These are phyloP conservation scores for Phylloboletellus chloephorus DNA, from an alignment of 1,284 basidiomycete genomes.

Conservation along the genomic window DNA sequence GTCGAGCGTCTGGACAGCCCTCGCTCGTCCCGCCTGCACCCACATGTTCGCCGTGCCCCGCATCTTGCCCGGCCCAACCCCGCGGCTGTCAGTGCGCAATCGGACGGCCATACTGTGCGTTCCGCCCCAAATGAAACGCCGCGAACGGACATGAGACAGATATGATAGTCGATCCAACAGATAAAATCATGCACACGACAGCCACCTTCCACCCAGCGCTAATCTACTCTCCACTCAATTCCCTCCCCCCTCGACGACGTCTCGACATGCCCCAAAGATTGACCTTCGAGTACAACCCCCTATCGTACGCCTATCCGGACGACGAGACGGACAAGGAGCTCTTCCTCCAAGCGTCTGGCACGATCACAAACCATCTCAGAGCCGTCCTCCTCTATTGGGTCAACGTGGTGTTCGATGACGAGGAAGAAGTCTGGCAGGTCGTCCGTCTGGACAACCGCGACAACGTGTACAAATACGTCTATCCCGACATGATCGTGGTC, in stretches of 20 bases:
- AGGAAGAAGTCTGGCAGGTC: constrained; percentile 28
- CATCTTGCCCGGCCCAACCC: too few relatives aligned
- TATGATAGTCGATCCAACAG: constrained; percentile 1
- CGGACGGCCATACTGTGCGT: not conserved
- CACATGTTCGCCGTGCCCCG: too few relatives aligned
- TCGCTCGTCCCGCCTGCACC: too few relatives aligned
- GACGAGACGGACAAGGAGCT: constrained; percentile 24
- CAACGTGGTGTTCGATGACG: constrained; percentile 20
- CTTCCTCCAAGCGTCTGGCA: constrained; percentile 21
- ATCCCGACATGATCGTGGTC: constrained; percentile 28
- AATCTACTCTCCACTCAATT: not conserved
- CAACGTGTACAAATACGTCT: constrained; percentile 18
- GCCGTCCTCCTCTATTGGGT: constrained; percentile 26
- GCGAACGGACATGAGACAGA: constrained; percentile 7
- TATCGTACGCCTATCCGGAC: constrained; percentile 23
- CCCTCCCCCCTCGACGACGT: too few relatives aligned
- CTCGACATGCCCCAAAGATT: constrained; percentile 9
- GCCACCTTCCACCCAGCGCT: not conserved
- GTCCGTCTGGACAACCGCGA: constrained; percentile 19
- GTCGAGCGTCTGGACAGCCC: too few relatives aligned
- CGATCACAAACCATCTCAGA: constrained; percentile 2
- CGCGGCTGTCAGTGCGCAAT: not conserved
- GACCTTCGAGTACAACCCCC: constrained; percentile 19
- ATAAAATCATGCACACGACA: constrained; percentile 8
- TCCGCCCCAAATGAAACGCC: constrained; percentile 12